Evolutionary conservation across 108 stramenopile species (phyloP).

Genomic region (Aurantiochytrium sp.): DNA sequence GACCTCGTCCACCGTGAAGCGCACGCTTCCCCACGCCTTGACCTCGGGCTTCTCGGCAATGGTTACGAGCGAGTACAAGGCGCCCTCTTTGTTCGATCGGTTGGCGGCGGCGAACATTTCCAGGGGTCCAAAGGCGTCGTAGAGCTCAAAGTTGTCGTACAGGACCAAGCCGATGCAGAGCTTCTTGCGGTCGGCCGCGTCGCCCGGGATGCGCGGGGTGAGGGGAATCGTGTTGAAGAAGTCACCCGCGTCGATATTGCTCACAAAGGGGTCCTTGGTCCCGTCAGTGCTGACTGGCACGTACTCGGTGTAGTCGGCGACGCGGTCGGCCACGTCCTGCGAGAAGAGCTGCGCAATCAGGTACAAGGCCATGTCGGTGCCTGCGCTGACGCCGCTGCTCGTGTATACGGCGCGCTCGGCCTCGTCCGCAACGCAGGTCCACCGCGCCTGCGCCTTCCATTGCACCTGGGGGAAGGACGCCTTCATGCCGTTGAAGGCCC

Average conservation of each 20-base stretch:
- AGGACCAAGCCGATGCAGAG: not conserved
- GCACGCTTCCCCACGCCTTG: not conserved
- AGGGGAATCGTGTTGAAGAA: not conserved
- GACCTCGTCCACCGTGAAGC: not conserved
- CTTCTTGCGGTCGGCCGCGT: not conserved
- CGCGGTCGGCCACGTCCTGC: not conserved
- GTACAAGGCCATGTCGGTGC: not conserved
- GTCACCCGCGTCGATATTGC: not conserved
- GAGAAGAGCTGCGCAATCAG: not conserved
- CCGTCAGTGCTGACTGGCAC: not conserved
- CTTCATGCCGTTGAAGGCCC: not conserved
- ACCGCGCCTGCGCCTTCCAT: not conserved
- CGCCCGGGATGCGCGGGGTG: too few species aligned
- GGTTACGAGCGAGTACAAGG: not conserved
- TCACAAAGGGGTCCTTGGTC: not conserved
- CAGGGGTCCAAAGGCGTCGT: not conserved
- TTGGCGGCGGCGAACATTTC: not conserved
- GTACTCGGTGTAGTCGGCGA: not conserved
- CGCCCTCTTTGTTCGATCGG: not conserved
- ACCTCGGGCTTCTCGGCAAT: not conserved
- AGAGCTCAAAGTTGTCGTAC: not conserved
- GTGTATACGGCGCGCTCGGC: not conserved
- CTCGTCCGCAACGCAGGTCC: not conserved
- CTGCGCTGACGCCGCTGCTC: not conserved
- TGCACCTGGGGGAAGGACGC: not conserved